Evolutionary conservation across 2,329 filamentous ascomycete species (phyloP).

Genomic region (Onygenales sp.): DNA sequence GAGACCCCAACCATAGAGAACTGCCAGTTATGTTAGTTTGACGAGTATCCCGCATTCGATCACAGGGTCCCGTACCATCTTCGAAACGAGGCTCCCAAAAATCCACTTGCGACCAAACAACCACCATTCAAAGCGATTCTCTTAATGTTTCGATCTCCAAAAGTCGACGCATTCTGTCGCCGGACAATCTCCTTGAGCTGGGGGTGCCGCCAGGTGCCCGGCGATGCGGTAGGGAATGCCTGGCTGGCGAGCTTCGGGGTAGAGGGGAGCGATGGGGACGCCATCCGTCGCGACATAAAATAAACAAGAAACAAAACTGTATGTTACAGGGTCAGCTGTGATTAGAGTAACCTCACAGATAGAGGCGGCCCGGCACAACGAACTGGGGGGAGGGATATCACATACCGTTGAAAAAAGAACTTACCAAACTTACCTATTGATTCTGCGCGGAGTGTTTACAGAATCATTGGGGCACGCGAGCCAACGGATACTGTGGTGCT

Average conservation of each 20-base stretch:
- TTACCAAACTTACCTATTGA: slow-evolving; percentile 15
- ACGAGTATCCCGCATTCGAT: not conserved
- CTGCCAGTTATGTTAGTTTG: slow-evolving; percentile 17
- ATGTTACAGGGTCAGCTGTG: not conserved
- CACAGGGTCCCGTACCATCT: slow-evolving; percentile 22
- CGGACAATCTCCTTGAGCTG: slow-evolving; percentile 76
- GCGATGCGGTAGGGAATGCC: slow-evolving; percentile 24
- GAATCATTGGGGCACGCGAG: not conserved
- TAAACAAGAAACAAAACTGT: not conserved
- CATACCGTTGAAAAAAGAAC: slow-evolving; percentile 6
- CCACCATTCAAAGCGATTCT: slow-evolving; percentile 59
- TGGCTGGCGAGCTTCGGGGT: slow-evolving; percentile 28
- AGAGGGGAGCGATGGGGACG: slow-evolving; percentile 29
- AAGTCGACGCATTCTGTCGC: slow-evolving; percentile 67
- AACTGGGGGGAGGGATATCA: not conserved
- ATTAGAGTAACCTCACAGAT: not conserved
- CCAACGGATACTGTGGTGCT: not conserved
- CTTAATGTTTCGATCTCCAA: slow-evolving; percentile 66
- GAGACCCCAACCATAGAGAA: slow-evolving; percentile 25
- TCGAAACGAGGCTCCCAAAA: slow-evolving; percentile 31
- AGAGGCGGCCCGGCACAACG: not conserved
- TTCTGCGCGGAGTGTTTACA: not conserved
- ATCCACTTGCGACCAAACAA: slow-evolving; percentile 43
- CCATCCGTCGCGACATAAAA: slow-evolving; percentile 17
- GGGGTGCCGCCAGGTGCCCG: slow-evolving; percentile 86